These are phyloP conservation scores for Pseudocercospora fijiensis DNA, from an alignment of 2,329 filamentous ascomycete genomes.

Conservation along the genomic window DNA sequence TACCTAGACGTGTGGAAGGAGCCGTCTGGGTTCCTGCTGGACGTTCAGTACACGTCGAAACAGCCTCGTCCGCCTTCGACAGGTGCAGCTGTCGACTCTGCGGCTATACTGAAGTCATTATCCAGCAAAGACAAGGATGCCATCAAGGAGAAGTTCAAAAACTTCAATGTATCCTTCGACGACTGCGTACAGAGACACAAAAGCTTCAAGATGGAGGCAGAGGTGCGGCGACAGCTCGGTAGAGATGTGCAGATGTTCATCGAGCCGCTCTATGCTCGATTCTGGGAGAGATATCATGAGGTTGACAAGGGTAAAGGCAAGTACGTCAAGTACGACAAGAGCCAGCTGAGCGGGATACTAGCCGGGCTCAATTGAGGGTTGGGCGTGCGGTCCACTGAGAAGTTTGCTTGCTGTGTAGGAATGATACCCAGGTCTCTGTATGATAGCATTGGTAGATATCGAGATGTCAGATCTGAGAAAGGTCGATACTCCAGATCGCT, in stretches of 20 bases:
- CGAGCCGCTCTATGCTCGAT: conserved; percentile 89
- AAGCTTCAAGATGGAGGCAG: conserved; percentile 81
- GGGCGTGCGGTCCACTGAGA: background rate
- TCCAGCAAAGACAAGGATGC: conserved; percentile 90
- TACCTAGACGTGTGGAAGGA: conserved; percentile 91
- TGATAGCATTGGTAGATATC: background rate
- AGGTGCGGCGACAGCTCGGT: conserved; percentile 76
- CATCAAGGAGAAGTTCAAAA: conserved; percentile 93
- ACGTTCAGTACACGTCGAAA: conserved; percentile 87
- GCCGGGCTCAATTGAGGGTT: conserved; percentile 33
- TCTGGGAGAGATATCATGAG: conserved; percentile 97
- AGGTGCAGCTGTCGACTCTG: conserved; percentile 67
- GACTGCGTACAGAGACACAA: conserved; percentile 83
- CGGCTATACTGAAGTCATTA: conserved; percentile 77
- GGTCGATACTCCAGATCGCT: background rate
- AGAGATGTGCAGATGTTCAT: conserved; percentile 87
- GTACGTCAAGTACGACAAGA: conserved; percentile 96
- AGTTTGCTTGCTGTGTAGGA: background rate
- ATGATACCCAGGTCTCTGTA: conserved; percentile 1
- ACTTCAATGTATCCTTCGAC: conserved; percentile 88
- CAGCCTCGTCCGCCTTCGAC: conserved; percentile 68
- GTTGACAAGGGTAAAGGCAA: conserved; percentile 97
- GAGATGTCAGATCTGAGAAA: background rate
- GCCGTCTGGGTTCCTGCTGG: conserved; percentile 78
- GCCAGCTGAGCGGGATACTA: conserved; percentile 65